These are phyloP conservation scores for Penicillium cataractarum DNA, from an alignment of 495 filamentous ascomycete species.

Conservation along the genomic window DNA sequence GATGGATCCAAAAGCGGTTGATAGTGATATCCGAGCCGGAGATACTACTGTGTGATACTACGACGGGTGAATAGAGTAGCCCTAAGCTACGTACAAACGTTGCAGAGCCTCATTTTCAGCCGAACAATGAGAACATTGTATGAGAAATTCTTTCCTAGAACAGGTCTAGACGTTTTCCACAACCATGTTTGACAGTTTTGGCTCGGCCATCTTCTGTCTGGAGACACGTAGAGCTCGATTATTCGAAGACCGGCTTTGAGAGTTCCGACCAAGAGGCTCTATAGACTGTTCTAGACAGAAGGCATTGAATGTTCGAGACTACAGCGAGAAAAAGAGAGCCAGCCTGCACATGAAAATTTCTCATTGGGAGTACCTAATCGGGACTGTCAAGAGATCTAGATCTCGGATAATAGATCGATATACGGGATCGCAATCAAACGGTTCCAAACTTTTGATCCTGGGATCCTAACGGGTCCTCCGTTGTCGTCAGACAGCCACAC, in stretches of 20 bases:
- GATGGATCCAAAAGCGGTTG: too few relatives aligned
- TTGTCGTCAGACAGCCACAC: conserved; percentile 20
- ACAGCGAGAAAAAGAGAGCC: background rate
- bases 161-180: background rate
- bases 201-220: background rate
- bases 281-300: background rate
- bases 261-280: background rate
- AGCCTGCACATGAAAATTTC: background rate
- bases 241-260: background rate
- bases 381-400: background rate
- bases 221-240: background rate
- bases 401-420: background rate
- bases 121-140: background rate
- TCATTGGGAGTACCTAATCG: background rate
- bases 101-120: background rate
- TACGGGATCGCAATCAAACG: background rate
- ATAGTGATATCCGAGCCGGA: too few relatives aligned
- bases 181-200: background rate
- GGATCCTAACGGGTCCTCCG: background rate
- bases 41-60: too few relatives aligned
- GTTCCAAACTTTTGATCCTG: background rate
- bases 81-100: too few relatives aligned
- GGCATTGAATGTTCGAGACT: background rate
- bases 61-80: too few relatives aligned
- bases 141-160: background rate